Conservation (phyloP, 2,329 filamentous ascomycete genomes). For the Hypoxylon sp. region DNA sequence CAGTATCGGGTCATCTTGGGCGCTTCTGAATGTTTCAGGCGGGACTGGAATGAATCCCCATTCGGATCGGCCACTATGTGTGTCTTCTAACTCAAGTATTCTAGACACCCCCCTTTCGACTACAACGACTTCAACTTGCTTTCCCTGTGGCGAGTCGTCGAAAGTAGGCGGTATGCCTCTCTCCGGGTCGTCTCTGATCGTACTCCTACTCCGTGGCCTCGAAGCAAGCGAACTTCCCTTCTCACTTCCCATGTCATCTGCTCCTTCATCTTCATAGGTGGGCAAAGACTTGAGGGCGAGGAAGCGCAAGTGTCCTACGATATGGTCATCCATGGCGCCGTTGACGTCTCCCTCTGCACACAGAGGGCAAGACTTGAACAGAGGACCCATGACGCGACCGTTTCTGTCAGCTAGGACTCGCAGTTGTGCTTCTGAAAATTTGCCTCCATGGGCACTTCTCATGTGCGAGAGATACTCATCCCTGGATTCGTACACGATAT, state of each 20-base stretch:
- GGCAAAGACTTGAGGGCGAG: constrained; percentile 22
- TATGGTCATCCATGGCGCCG: neutral
- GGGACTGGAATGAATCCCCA: neutral
- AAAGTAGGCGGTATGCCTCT: neutral
- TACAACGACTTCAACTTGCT: too few relatives aligned
- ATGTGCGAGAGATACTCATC: neutral
- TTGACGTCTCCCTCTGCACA: neutral
- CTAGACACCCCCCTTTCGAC: too few relatives aligned
- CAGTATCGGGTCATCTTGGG: neutral
- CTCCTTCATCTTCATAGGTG: neutral
- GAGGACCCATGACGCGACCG: neutral
- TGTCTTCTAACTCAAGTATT: neutral
- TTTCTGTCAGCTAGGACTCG: neutral
- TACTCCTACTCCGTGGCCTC: neutral
- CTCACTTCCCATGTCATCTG: neutral
- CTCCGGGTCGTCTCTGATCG: neutral
- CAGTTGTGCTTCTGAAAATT: neutral
- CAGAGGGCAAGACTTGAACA: constrained; percentile 9
- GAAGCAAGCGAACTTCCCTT: neutral
- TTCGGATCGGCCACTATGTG: neutral
- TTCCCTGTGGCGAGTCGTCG: too few relatives aligned
- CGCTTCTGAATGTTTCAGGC: neutral
- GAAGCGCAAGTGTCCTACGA: constrained; percentile 9
- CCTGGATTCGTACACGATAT: neutral
- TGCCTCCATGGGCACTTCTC: neutral